These are phyloP conservation scores for Metschnikowia kunwiensis DNA, from an alignment of 805 yeast species.

Conservation along the genomic window DNA sequence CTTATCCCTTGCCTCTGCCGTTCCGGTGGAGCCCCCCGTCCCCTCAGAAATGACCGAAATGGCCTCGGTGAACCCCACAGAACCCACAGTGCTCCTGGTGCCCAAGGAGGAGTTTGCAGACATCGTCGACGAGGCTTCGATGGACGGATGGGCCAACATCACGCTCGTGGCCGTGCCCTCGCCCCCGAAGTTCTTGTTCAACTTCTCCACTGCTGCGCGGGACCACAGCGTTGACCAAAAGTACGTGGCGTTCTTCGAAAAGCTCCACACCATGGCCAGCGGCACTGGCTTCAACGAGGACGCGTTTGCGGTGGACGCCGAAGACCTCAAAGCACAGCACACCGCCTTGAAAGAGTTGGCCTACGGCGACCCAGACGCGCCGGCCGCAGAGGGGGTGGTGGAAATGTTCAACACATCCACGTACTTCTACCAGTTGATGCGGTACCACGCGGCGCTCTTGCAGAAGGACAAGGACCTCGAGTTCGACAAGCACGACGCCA, in stretches of 20 bases:
- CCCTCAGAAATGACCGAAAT: too few species aligned
- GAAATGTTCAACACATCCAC: slow-evolving; percentile 10
- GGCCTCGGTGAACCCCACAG: neutral
- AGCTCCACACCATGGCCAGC: slow-evolving; percentile 2
- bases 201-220: neutral
- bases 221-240: slow-evolving; percentile 5
- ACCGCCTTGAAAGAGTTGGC: neutral
- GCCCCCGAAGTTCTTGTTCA: slow-evolving; percentile 4
- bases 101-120: slow-evolving; percentile 5
- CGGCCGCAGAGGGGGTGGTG: slow-evolving; percentile 1
- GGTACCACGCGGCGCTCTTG: slow-evolving; percentile 5
- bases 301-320: neutral
- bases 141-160: slow-evolving; percentile 2
- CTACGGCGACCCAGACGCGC: neutral
- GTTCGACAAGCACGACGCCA: slow-evolving; percentile 5
- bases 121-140: neutral
- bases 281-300: neutral
- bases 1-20: too few species aligned
- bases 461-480: slow-evolving; percentile 3
- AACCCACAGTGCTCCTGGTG: slow-evolving; percentile 1
- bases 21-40: too few species aligned
- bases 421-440: slow-evolving; percentile 9
- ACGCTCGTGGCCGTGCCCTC: slow-evolving; percentile 3
- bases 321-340: neutral
- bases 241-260: slow-evolving; percentile 1